Evolutionary conservation across 2,329 filamentous ascomycete species (phyloP).

Genomic region (Fonsecaea nubica): DNA sequence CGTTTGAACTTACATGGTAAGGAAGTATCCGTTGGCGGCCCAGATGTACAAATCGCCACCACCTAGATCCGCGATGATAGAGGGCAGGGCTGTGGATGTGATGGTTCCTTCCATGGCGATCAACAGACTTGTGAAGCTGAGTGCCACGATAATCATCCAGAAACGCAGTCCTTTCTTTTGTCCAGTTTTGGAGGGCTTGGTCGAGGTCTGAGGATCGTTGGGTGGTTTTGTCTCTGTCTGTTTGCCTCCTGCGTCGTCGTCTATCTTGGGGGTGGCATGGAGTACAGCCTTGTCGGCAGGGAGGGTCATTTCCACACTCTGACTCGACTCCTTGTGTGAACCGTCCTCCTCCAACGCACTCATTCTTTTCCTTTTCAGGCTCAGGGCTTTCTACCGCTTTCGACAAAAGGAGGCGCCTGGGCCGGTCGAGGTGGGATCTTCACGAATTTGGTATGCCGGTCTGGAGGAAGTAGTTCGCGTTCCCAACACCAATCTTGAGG

Average conservation of each 20-base stretch:
- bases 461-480: too few relatives aligned
- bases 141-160: slow-evolving; percentile 43
- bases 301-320: not conserved
- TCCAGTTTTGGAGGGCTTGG: not conserved
- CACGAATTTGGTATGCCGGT: too few relatives aligned
- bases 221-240: not conserved
- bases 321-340: too few relatives aligned
- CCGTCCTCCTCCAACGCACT: not conserved
- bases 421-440: not conserved
- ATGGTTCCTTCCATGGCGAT: slow-evolving; percentile 49
- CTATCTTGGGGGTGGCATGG: not conserved
- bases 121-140: slow-evolving; percentile 43
- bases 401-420: not conserved
- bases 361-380: not conserved
- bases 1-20: slow-evolving; percentile 36
- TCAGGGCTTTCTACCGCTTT: too few relatives aligned
- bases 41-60: slow-evolving; percentile 47
- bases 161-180: slow-evolving; percentile 37
- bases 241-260: not conserved
- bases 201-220: not conserved
- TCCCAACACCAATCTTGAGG: slow-evolving; percentile 39
- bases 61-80: slow-evolving; percentile 47
- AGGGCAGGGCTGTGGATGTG: slow-evolving; percentile 51
- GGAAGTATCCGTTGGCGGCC: slow-evolving; percentile 46
- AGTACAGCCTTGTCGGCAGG: not conserved